Percentiles rank a stretch among this genome's conserved stretches.
Evolutionary conservation across 495 filamentous ascomycete genomes (phyloP).

Genomic region (Rhypophila decipiens): DNA sequence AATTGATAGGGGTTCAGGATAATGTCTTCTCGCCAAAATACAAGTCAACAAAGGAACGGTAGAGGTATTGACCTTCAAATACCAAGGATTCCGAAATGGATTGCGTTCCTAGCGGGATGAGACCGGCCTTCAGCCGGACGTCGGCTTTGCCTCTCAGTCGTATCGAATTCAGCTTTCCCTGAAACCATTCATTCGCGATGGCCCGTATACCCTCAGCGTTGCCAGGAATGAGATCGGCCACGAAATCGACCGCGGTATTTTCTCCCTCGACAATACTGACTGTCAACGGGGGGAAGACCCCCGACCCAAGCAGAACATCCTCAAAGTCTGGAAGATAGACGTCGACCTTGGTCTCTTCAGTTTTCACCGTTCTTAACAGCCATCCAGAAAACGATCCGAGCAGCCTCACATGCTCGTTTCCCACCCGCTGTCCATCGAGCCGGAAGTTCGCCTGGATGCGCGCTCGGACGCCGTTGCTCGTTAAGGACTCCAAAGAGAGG

Average conservation of each 20-base stretch:
- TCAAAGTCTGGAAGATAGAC: conserved; percentile 82
- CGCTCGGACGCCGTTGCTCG: conserved; percentile 64
- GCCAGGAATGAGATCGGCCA: conserved; percentile 67
- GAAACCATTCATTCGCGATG: conserved; percentile 84
- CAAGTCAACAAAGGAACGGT: conserved; percentile 46
- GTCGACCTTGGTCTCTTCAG: conserved; percentile 58
- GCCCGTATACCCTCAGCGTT: conserved; percentile 69
- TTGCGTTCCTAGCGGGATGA: conserved; percentile 70
- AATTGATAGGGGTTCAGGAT: conserved; percentile 18
- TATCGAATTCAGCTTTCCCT: conserved; percentile 63
- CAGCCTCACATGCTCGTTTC: conserved; percentile 60
- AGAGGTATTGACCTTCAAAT: conserved; percentile 74
- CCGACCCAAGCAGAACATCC: conserved; percentile 70
- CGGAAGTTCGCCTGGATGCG: conserved; percentile 73
- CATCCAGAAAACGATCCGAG: conserved; percentile 75
- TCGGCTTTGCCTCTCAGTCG: conserved; percentile 63
- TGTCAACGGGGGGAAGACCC: conserved; percentile 63
- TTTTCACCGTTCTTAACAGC: conserved; percentile 69
- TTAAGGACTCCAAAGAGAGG: conserved; percentile 78
- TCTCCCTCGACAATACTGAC: conserved; percentile 71
- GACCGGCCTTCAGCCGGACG: conserved; percentile 66
- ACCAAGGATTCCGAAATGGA: conserved; percentile 60
- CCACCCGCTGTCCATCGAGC: conserved; percentile 69
- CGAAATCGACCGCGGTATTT: conserved; percentile 68
- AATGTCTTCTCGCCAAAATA: conserved; percentile 46